A percentile compares a stretch with the other conserved stretches of the same genome.
These are phyloP conservation scores for Botrytis elliptica DNA, from an alignment of 2,329 filamentous ascomycete species.

Conservation along the genomic window DNA sequence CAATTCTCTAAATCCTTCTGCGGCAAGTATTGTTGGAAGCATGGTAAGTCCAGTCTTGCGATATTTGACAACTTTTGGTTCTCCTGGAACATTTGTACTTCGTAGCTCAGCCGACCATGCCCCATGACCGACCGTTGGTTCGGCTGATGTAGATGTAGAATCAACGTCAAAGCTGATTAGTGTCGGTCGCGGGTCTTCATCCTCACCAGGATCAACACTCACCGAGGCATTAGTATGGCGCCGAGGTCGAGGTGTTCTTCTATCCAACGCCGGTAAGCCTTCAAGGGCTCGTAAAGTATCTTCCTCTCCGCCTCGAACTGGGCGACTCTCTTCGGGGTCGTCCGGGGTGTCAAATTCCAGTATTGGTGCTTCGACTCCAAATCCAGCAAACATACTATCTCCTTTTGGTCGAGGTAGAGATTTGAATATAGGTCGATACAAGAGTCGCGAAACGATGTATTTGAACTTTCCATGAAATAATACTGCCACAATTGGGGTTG, in stretches of 20 bases:
- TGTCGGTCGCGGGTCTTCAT: conserved; percentile 37
- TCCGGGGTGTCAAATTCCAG: conserved; percentile 33
- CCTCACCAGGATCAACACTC: conserved; percentile 31
- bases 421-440: conserved; percentile 37
- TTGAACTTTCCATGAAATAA: conserved; percentile 32
- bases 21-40: conserved; percentile 38
- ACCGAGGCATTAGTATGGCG: conserved; percentile 30
- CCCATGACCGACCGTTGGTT: conserved; percentile 29
- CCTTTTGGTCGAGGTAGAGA: conserved; percentile 36
- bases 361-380: conserved; percentile 24
- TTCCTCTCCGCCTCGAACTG: conserved; percentile 29
- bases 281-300: conserved; percentile 38
- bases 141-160: conserved; percentile 27
- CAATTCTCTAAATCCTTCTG: conserved; percentile 37
- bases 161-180: conserved; percentile 41
- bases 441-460: conserved; percentile 27
- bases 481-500: conserved; percentile 34
- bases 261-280: conserved; percentile 31
- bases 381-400: conserved; percentile 34
- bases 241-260: conserved; percentile 22
- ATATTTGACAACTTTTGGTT: conserved; percentile 32
- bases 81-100: conserved; percentile 37
- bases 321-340: conserved; percentile 22
- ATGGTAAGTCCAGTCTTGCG: conserved; percentile 39
- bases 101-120: conserved; percentile 41